Evolutionary conservation across 2,329 filamentous ascomycete species (phyloP).

Genomic region (Fusarium decemcellulare): DNA sequence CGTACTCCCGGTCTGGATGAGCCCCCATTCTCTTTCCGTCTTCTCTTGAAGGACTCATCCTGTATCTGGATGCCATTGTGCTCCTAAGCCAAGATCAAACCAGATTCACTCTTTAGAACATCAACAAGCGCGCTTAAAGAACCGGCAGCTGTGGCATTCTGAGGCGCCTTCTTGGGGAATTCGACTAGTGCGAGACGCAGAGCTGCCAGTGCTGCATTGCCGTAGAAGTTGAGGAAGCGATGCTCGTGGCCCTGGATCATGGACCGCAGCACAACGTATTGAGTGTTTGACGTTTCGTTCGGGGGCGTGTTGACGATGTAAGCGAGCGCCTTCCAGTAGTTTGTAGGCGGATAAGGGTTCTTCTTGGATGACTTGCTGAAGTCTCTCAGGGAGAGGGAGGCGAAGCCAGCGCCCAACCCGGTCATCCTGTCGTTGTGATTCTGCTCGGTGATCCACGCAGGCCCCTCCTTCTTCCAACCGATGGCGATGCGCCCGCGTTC

Average conservation of each 20-base stretch:
- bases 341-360: slow-evolving; percentile 82
- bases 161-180: slow-evolving; percentile 71
- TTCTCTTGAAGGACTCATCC: neutral
- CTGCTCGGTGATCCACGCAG: slow-evolving; percentile 76
- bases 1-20: slow-evolving; percentile 17
- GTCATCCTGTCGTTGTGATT: slow-evolving; percentile 87
- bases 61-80: slow-evolving; percentile 5
- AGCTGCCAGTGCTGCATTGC: slow-evolving; percentile 79
- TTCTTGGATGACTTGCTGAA: slow-evolving; percentile 78
- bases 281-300: slow-evolving; percentile 78
- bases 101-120: slow-evolving; percentile 65
- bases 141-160: slow-evolving; percentile 63
- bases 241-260: slow-evolving; percentile 82
- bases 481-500: slow-evolving; percentile 75
- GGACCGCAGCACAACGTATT: slow-evolving; percentile 77
- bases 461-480: slow-evolving; percentile 78
- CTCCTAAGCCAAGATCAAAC: slow-evolving; percentile 60
- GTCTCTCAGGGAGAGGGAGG: slow-evolving; percentile 85
- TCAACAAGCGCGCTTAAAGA: slow-evolving; percentile 68
- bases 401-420: slow-evolving; percentile 87
- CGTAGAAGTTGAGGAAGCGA: slow-evolving; percentile 86
- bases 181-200: slow-evolving; percentile 80
- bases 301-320: slow-evolving; percentile 82
- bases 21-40: slow-evolving; percentile 8
- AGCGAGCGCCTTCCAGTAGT: slow-evolving; percentile 88